Evolutionary conservation across 257 asterid species (phyloP).

Genomic region (Solanum boliviense): DNA sequence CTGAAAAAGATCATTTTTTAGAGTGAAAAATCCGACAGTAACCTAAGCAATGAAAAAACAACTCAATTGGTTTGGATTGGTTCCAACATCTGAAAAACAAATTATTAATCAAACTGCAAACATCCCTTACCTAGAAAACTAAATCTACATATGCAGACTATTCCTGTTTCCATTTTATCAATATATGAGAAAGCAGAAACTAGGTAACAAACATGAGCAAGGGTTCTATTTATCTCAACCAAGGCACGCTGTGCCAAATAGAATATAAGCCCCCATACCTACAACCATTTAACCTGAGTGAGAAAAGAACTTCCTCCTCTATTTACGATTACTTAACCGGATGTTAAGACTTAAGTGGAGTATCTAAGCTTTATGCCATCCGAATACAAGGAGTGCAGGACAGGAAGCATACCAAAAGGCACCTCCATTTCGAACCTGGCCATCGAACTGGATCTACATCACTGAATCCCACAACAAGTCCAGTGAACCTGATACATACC

Average conservation of each 20-base stretch:
- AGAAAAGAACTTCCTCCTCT: background rate
- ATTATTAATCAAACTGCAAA: background rate
- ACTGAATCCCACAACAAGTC: slow-evolving; percentile 59
- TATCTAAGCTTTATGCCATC: background rate
- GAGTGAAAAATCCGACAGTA: background rate
- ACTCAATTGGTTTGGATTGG: background rate
- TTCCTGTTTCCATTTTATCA: background rate
- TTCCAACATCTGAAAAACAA: background rate
- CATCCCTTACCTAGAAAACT: background rate
- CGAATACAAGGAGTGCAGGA: background rate
- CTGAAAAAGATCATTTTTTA: background rate
- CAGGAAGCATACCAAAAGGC: slow-evolving; percentile 54
- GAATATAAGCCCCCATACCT: background rate
- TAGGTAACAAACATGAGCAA: background rate
- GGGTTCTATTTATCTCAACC: background rate
- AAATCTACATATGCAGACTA: background rate
- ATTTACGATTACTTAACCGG: background rate
- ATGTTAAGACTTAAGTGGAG: background rate
- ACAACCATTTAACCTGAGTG: background rate
- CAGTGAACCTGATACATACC: slow-evolving; percentile 49
- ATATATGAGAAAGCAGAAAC: background rate
- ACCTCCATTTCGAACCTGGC: slow-evolving; percentile 95
- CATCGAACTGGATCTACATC: slow-evolving; percentile 81
- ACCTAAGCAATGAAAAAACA: background rate
- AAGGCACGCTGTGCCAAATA: background rate